Base-by-base conservation (phyloP, 805 yeast species). In the Pichia membranifaciens region DNA sequence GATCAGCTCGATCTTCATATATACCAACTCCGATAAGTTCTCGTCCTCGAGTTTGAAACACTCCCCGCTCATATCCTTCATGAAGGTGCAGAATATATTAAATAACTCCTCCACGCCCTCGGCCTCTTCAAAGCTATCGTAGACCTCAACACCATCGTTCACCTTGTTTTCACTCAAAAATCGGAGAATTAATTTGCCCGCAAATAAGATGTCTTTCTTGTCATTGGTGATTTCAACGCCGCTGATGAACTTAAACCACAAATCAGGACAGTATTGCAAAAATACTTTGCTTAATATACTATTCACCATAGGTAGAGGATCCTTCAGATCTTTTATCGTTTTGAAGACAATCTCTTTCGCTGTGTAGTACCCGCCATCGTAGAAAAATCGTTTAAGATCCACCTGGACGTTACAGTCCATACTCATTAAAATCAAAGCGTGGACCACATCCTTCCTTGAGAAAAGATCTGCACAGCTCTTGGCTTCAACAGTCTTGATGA, bases 1-100 rank as follows among this genome's bases (percentile, higher is more conserved):
- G n/a, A 59, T 38, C 21, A 57, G 38, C 22, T 54, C 42, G 23
- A 59, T 31, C 13, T 62, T 55, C 47, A 43, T 38, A 9, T 38
- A 41, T 2, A 47, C 21, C 18, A 42, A 12, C 15, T n/a, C n/a
- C 15, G n/a, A 25, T 9, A 41, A 25, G 18, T 25, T 10, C 16
- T 41, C 45, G 12, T 38, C 13, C 12, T 47, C 23, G 13, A 37
- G 20, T 17, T 13, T 23, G 1, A 15, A 12, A 47, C 15, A 2
- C 16, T 9, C 17, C 21, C 25, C 15, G 12, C 37, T 35, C 34
- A 38, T 48, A 36, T 16, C 29, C 7, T 36, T 33, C 5, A 29
- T 8, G n/a, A 22, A 22, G 12, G 43, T 22, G 20, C 10, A 12
- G 13, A 44, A 39, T 17, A 28, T 18, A 13, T 1, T 13, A 29